Percentiles rank a stretch among this genome's conserved stretches.
Evolutionary conservation across 768 basidiomycete species (phyloP).

Genomic region (Tephrocybe rancida): DNA sequence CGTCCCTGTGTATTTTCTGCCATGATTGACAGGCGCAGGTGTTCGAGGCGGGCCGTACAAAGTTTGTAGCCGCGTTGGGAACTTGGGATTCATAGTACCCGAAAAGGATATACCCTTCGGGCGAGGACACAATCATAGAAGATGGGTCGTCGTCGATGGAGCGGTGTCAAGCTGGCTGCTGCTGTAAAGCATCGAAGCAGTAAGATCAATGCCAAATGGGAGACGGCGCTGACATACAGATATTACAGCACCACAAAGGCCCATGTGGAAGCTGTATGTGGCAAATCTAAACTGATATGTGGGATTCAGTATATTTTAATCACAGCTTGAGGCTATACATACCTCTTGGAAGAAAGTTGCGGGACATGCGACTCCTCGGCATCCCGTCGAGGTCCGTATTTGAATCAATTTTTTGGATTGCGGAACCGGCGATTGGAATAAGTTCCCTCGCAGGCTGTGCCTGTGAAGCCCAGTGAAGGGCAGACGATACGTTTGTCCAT

Average conservation of each 20-base stretch:
- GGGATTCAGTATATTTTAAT: constrained; percentile 3
- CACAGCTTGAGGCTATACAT: neutral
- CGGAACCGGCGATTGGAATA: constrained; percentile 11
- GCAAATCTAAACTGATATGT: neutral
- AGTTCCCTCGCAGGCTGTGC: neutral
- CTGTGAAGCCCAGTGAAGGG: constrained; percentile 4
- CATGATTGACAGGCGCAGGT: constrained; percentile 7
- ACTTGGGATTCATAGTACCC: neutral
- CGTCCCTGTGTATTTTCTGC: constrained; percentile 1
- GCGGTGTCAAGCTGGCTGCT: neutral
- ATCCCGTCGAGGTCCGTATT: constrained; percentile 2
- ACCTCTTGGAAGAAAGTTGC: neutral
- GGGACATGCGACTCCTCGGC: constrained; percentile 6
- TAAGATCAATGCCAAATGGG: constrained; percentile 7
- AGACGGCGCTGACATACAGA: neutral
- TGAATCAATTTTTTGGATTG: too few species aligned
- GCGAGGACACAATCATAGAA: neutral
- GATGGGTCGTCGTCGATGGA: constrained; percentile 3
- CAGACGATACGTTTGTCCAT: too few species aligned
- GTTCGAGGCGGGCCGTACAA: neutral
- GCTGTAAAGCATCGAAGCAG: neutral
- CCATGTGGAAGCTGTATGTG: neutral
- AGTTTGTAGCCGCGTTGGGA: neutral
- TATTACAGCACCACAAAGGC: neutral
- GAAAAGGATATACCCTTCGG: constrained; percentile 3